A percentile compares a stretch with the other conserved stretches of the same genome.
Conservation (phyloP, 2,329 filamentous ascomycete genomes). For the Mariannaea elegans region DNA sequence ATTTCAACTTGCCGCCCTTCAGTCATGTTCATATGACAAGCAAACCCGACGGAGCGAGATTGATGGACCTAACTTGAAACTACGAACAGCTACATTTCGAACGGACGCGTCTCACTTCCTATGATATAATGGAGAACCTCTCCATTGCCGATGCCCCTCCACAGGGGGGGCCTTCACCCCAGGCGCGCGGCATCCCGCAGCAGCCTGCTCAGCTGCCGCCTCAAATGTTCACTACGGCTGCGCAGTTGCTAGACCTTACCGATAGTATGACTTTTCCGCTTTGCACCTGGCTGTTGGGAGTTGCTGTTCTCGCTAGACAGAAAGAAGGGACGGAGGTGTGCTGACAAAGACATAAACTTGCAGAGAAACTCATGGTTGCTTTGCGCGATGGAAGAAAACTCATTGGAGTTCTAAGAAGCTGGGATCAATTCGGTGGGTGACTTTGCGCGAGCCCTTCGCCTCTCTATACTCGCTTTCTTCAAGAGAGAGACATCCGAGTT, state of each 20-base stretch:
- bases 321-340: slow-evolving; percentile 31
- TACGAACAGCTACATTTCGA: slow-evolving; percentile 3
- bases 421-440: slow-evolving; percentile 93
- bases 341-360: slow-evolving; percentile 35
- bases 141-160: slow-evolving; percentile 59
- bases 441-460: background rate
- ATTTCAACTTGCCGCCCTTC: slow-evolving; percentile 18
- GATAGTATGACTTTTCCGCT: slow-evolving; percentile 76
- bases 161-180: slow-evolving; percentile 47
- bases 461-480: background rate
- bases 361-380: slow-evolving; percentile 94
- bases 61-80: slow-evolving; percentile 30
- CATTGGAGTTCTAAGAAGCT: slow-evolving; percentile 90
- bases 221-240: slow-evolving; percentile 98
- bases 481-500: background rate
- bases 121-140: slow-evolving; percentile 62
- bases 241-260: slow-evolving; percentile 93
- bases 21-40: slow-evolving; percentile 39
- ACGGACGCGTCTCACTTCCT: slow-evolving; percentile 9
- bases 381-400: slow-evolving; percentile 94
- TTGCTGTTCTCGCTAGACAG: slow-evolving; percentile 13
- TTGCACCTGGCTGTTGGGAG: slow-evolving; percentile 8
- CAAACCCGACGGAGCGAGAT: slow-evolving; percentile 20
- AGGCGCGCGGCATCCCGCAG: slow-evolving; percentile 51
- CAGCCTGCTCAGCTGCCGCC: slow-evolving; percentile 75